Evolutionary conservation across 2,329 filamentous ascomycete genomes (phyloP).

Genomic region (Didymella pinodella): DNA sequence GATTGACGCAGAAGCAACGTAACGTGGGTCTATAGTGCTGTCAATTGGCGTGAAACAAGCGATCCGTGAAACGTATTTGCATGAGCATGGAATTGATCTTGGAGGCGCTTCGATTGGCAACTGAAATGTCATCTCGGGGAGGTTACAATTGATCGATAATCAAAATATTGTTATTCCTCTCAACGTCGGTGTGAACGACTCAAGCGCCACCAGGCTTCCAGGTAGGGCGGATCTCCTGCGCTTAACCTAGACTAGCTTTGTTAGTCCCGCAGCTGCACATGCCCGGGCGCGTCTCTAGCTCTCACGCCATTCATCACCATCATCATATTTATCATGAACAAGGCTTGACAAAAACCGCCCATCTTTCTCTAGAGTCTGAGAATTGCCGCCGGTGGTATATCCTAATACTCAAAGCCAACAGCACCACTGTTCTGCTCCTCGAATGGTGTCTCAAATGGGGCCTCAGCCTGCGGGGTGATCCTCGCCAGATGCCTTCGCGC

Average conservation of each 20-base stretch:
- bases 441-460: constrained; percentile 71
- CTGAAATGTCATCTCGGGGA: background rate
- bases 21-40: background rate
- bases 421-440: constrained; percentile 38
- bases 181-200: background rate
- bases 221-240: background rate
- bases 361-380: background rate
- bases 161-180: background rate
- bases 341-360: background rate
- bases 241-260: background rate
- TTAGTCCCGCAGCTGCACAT: background rate
- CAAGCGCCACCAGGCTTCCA: background rate
- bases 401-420: constrained; percentile 35
- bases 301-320: too few species aligned
- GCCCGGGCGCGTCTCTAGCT: background rate
- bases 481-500: constrained; percentile 80
- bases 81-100: background rate
- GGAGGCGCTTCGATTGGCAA: background rate
- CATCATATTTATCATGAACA: background rate
- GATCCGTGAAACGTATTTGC: background rate
- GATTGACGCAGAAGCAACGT: background rate
- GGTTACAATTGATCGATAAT: too few species aligned
- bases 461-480: constrained; percentile 83
- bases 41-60: background rate
- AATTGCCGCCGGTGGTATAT: background rate